Evolutionary conservation across 768 basidiomycete genomes (phyloP), one percentile per base, ranked within the genome.

Genomic region (Krasilnikovozyma curviuscula): DNA sequence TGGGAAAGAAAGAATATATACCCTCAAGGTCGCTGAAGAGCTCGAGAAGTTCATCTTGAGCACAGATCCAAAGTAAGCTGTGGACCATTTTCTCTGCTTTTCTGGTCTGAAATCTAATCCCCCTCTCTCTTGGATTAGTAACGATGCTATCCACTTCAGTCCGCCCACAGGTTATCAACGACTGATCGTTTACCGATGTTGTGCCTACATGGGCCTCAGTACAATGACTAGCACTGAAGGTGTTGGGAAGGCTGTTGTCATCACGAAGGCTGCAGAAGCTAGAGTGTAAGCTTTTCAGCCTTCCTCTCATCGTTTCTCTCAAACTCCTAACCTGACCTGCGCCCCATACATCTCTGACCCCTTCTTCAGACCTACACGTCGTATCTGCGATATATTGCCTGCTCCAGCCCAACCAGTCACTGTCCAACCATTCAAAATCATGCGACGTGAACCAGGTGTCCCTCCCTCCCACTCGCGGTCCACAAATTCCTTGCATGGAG

Each of bases 141-240:
- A 5, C 21, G 40, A 21, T 21, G 16, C 45, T 21, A 16, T 52
- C 3, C 37, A 38, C 25, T 52, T 46, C 40, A 42, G 33, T 10
- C 46, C 50, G 2, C 40, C 39, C 21, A 52, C 50, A 1, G 46
- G 45, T 13, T 52, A 46, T 13, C 50, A 52, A 16, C 50, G 50
- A 1, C 32, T 40, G 16, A 46, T 52, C 29, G 50, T 52, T 28
- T 52, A 52, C 34, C 50, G 41, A 27, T 52, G 50, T n/a, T 44
- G 45, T 14, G 40, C 41, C 24, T 52, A 47, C 33, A 40, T 52
- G 28, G 50, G 50, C 21, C 44, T 52, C 6, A 44, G n/a, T n/a
- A n/a, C n/a, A n/a, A n/a, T 38, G 37, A 47, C 50, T 2, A 16
- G 23, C n/a, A 35, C 25, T 13, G 50, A 46, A 8, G 50, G 48